A percentile compares a stretch with the other conserved stretches of the same genome.
phyloP scores from a whole-genome alignment of 2,329 filamentous ascomycete species.

The Lasiodiplodia hormozganensis region DNA sequence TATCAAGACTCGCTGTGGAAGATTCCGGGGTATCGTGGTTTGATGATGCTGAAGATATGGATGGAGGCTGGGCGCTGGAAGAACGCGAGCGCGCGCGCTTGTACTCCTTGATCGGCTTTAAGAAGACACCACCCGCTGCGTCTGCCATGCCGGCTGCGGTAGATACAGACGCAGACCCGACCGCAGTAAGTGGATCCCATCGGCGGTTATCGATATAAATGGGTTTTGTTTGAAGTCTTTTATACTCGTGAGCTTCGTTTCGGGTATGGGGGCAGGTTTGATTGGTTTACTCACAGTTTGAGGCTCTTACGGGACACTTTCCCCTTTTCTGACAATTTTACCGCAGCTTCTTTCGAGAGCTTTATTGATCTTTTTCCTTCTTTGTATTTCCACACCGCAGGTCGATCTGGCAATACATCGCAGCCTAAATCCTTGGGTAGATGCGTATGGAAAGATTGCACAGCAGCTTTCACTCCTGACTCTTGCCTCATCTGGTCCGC shows the following conservation, averaged over 20 bases:
- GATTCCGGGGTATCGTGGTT: neutral
- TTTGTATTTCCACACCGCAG: slow-evolving; percentile 69
- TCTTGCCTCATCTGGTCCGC: slow-evolving; percentile 52
- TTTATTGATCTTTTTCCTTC: neutral
- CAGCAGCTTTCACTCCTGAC: slow-evolving; percentile 50
- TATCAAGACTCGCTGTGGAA: neutral
- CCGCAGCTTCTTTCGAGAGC: neutral
- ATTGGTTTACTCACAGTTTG: neutral
- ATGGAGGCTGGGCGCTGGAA: neutral
- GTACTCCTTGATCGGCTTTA: slow-evolving; percentile 11
- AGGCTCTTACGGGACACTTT: neutral
- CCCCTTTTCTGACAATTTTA: neutral
- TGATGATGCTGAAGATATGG: neutral
- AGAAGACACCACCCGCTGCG: slow-evolving; percentile 64
- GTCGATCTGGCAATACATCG: slow-evolving; percentile 69
- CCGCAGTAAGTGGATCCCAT: slow-evolving; percentile 70
- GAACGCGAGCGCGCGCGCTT: slow-evolving; percentile 3
- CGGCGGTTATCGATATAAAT: slow-evolving; percentile 44
- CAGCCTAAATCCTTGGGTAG: slow-evolving; percentile 64
- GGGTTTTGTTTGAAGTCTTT: slow-evolving; percentile 34
- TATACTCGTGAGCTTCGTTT: slow-evolving; percentile 11
- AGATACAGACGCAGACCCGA: slow-evolving; percentile 64
- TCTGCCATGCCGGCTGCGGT: slow-evolving; percentile 63
- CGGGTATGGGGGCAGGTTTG: too few species aligned
- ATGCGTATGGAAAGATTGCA: slow-evolving; percentile 54